Percentiles rank a stretch among this genome's conserved stretches.
phyloP scores from a whole-genome alignment of 2,329 filamentous ascomycete genomes.

The Plectosphaerella sp. region DNA sequence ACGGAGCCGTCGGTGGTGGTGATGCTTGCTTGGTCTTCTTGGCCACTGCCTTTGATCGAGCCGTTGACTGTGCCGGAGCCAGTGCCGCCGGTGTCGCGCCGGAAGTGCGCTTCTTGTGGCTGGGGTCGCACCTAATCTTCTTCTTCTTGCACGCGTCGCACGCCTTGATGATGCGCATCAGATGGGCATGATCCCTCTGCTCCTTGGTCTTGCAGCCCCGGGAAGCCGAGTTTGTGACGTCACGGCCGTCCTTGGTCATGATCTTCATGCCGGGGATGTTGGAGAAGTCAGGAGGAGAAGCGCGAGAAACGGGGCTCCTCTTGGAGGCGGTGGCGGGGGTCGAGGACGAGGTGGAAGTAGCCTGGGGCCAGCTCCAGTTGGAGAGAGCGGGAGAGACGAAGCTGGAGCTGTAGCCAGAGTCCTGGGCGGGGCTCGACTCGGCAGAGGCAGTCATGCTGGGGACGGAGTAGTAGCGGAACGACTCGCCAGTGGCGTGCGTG shows the following conservation, averaged over 20 bases:
- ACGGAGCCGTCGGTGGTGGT: slow-evolving; percentile 13
- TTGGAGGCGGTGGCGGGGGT: slow-evolving; percentile 19
- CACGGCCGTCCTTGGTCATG: slow-evolving; percentile 57
- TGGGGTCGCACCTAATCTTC: slow-evolving; percentile 60
- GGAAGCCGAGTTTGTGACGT: slow-evolving; percentile 59
- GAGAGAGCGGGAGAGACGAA: slow-evolving; percentile 45
- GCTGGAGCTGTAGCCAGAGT: slow-evolving; percentile 41
- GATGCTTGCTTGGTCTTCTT: slow-evolving; percentile 36
- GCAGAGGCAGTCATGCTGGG: slow-evolving; percentile 36
- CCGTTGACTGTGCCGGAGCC: slow-evolving; percentile 24
- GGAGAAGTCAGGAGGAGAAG: slow-evolving; percentile 36
- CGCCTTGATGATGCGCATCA: slow-evolving; percentile 66
- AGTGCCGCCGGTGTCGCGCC: not conserved
- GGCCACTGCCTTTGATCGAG: slow-evolving; percentile 24
- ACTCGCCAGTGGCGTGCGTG: slow-evolving; percentile 47
- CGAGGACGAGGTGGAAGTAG: slow-evolving; percentile 21
- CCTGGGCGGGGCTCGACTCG: slow-evolving; percentile 34
- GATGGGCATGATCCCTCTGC: slow-evolving; percentile 61
- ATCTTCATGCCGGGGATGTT: slow-evolving; percentile 62
- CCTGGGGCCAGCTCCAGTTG: slow-evolving; percentile 38
- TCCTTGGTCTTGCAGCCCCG: slow-evolving; percentile 63
- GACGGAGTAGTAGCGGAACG: slow-evolving; percentile 58
- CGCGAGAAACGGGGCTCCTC: slow-evolving; percentile 12
- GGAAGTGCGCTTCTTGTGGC: slow-evolving; percentile 44
- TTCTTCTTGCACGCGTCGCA: slow-evolving; percentile 58